phyloP scores from a whole-genome alignment of 495 filamentous ascomycete species.

The Xylaria curta region DNA sequence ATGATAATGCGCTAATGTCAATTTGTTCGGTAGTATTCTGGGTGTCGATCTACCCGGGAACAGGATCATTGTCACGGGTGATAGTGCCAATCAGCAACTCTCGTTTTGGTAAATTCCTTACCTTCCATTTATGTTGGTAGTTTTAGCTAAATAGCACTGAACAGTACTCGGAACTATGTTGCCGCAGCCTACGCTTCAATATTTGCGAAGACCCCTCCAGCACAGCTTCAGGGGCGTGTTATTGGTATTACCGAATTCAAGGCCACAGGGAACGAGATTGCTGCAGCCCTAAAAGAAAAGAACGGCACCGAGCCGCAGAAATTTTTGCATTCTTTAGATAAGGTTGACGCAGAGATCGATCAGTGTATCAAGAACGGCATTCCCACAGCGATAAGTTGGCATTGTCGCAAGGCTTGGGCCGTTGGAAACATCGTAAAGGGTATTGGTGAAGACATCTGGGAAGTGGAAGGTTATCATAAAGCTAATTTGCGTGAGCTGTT shows the following conservation, averaged over 20 bases:
- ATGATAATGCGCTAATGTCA: neutral
- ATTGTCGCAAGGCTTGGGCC: constrained; percentile 34
- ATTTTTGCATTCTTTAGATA: constrained; percentile 32
- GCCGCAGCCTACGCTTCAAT: constrained; percentile 36
- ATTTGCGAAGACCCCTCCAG: constrained; percentile 32
- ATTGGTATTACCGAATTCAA: constrained; percentile 34
- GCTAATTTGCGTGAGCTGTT: constrained; percentile 30
- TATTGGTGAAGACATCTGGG: constrained; percentile 35
- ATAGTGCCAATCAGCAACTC: constrained; percentile 33
- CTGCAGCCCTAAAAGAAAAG: constrained; percentile 31
- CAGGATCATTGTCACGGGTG: constrained; percentile 34
- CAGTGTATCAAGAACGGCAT: constrained; percentile 18
- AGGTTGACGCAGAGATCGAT: constrained; percentile 30
- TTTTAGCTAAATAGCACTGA: neutral
- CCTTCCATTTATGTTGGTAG: neutral
- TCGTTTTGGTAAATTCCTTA: constrained; percentile 29
- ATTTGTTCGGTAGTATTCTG: constrained; percentile 25
- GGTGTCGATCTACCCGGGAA: constrained; percentile 33
- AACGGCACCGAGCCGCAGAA: constrained; percentile 30
- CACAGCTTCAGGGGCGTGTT: constrained; percentile 25
- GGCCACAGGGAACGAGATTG: constrained; percentile 34
- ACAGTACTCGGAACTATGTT: constrained; percentile 34
- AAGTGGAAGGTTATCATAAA: constrained; percentile 35
- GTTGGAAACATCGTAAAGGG: constrained; percentile 24
- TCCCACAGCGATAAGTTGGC: constrained; percentile 28